A percentile compares a stretch with the other conserved stretches of the same genome.
phyloP scores from a whole-genome alignment of 306 rosid genomes.

The Corylus avellana region DNA sequence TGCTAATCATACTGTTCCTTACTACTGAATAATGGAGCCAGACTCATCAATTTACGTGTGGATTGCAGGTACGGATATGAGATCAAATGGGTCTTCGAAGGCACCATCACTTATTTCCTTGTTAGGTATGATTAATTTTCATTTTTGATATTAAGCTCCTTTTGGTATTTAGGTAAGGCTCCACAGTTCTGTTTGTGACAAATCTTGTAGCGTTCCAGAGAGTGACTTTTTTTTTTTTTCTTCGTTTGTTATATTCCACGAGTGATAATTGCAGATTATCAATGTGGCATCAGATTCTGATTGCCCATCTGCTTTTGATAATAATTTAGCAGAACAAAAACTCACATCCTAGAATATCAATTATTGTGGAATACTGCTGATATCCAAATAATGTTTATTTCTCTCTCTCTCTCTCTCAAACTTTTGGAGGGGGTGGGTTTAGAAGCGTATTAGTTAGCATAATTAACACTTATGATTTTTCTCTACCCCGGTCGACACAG shows the following conservation, averaged over 20 bases:
- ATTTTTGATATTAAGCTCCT: background rate
- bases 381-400: background rate
- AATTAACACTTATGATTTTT: slow-evolving; percentile 8
- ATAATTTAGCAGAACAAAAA: background rate
- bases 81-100: slow-evolving; percentile 55
- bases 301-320: background rate
- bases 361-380: background rate
- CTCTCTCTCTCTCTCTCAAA: no score
- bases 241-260: background rate
- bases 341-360: slow-evolving; percentile 3
- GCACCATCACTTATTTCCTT: slow-evolving; percentile 79
- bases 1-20: no score
- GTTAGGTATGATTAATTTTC: slow-evolving; percentile 64
- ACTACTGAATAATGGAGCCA: background rate
- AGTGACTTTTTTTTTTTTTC: background rate
- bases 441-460: background rate
- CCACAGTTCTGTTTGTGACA: background rate
- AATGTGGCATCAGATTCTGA: background rate
- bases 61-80: slow-evolving; percentile 63
- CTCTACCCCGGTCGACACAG: slow-evolving; percentile 41
- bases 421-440: no score
- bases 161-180: background rate
- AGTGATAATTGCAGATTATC: background rate
- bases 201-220: background rate
- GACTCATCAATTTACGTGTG: background rate